phyloP scores from a whole-genome alignment of 148 eudicot genomes.

The Heliosperma pusillum region DNA sequence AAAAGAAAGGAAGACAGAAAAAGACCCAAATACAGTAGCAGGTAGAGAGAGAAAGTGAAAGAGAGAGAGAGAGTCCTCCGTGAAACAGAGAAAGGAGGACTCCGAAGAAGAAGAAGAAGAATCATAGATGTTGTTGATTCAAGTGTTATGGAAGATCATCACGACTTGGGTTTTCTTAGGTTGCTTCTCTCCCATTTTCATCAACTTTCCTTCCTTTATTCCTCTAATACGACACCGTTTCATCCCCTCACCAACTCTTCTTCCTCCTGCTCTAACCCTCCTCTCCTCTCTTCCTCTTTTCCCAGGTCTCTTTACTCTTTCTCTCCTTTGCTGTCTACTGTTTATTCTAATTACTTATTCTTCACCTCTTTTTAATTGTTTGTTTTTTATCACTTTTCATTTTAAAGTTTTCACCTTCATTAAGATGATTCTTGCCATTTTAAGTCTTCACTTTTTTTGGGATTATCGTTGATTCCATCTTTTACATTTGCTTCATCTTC shows the following conservation, averaged over 20 bases:
- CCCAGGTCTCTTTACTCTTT: constrained; percentile 31
- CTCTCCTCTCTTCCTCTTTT: constrained; percentile 15
- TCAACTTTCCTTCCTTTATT: constrained; percentile 49
- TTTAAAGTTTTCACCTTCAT: too few species aligned
- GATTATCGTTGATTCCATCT: too few species aligned
- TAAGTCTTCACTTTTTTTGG: too few species aligned
- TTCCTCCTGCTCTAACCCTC: constrained; percentile 15
- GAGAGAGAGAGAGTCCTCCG: not conserved
- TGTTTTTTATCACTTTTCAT: not conserved
- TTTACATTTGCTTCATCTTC: too few species aligned
- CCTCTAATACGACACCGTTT: constrained; percentile 25
- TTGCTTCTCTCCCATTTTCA: constrained; percentile 67
- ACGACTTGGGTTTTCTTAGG: constrained; percentile 51
- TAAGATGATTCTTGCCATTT: too few species aligned
- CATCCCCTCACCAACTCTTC: constrained; percentile 16
- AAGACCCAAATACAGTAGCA: not conserved
- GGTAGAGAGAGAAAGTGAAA: not conserved
- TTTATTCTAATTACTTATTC: constrained; percentile 2
- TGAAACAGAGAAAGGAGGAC: not conserved
- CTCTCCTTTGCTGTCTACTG: not conserved
- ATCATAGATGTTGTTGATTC: not conserved
- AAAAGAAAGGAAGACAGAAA: not conserved
- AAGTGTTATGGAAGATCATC: constrained; percentile 41
- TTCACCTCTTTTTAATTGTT: not conserved
- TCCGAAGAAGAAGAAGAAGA: constrained; percentile 4